Evolutionary conservation across 352 stramenopile genomes (phyloP).

Genomic region (Stramenopiles sp.): DNA sequence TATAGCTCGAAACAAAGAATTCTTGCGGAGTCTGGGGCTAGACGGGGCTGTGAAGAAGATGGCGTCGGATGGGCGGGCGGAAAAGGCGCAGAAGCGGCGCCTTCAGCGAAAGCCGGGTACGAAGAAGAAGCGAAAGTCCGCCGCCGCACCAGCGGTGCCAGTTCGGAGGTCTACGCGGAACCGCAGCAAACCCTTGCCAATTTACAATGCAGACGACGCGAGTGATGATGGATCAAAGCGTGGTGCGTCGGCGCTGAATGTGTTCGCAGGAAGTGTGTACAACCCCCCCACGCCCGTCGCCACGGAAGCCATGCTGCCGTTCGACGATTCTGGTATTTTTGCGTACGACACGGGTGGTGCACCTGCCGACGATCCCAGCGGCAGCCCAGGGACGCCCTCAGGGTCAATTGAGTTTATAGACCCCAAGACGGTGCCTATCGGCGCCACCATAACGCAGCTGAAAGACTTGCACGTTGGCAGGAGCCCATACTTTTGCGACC

Average conservation of each 20-base stretch:
- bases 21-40: neutral
- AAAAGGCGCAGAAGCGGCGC: neutral
- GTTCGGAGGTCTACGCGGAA: neutral
- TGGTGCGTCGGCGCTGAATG: neutral
- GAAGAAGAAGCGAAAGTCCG: neutral
- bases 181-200: neutral
- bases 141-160: neutral
- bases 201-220: neutral
- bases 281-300: neutral
- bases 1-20: neutral
- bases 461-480: constrained; percentile 3
- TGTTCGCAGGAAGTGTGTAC: neutral
- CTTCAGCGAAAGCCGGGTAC: neutral
- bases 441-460: neutral
- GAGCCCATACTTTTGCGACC: neutral
- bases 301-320: neutral
- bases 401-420: neutral
- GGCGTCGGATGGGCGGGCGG: neutral
- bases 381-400: neutral
- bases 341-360: neutral
- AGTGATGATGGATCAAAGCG: neutral
- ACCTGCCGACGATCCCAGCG: neutral
- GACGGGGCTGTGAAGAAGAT: neutral
- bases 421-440: neutral
- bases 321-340: neutral